Conservation (phyloP, 352 stramenopile genomes). For the Globisporangium camurandrum region DNA sequence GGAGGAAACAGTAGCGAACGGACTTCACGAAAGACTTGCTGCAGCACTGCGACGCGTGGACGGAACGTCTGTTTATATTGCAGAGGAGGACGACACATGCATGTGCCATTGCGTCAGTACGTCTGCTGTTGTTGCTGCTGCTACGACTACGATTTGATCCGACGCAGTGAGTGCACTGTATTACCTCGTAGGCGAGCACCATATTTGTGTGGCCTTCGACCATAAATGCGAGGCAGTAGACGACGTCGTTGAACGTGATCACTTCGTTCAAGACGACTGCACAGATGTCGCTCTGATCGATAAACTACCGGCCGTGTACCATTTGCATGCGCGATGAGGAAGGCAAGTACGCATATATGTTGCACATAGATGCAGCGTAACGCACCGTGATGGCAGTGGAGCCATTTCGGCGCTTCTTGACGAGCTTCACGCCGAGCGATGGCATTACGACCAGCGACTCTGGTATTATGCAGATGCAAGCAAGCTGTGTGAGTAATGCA, state of each 20-base stretch:
- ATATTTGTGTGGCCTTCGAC: constrained; percentile 56
- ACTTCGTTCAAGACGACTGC: constrained; percentile 78
- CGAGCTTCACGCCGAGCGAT: constrained; percentile 62
- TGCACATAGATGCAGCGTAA: neutral
- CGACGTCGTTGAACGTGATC: constrained; percentile 69
- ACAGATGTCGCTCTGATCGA: constrained; percentile 37
- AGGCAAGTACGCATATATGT: neutral
- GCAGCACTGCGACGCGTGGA: constrained; percentile 50
- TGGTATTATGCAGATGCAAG: constrained; percentile 11
- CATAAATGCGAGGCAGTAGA: constrained; percentile 81
- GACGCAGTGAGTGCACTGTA: neutral
- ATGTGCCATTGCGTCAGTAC: too few relatives aligned
- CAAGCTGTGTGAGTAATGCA: neutral
- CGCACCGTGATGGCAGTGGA: constrained; percentile 20
- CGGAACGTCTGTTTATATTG: constrained; percentile 76
- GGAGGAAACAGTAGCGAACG: constrained; percentile 48
- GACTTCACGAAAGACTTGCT: constrained; percentile 64
- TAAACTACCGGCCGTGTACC: constrained; percentile 17
- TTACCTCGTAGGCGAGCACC: constrained; percentile 76
- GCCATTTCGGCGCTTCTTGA: constrained; percentile 47
- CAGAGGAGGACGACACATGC: too few relatives aligned
- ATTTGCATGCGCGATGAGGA: neutral
- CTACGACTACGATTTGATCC: too few relatives aligned
- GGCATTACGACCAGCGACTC: constrained; percentile 75
- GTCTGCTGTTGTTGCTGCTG: too few relatives aligned